Percentiles rank a stretch among this genome's conserved stretches.
Evolutionary conservation across 257 asterid genomes (phyloP).

Genomic region (Gardenia jasminoides): DNA sequence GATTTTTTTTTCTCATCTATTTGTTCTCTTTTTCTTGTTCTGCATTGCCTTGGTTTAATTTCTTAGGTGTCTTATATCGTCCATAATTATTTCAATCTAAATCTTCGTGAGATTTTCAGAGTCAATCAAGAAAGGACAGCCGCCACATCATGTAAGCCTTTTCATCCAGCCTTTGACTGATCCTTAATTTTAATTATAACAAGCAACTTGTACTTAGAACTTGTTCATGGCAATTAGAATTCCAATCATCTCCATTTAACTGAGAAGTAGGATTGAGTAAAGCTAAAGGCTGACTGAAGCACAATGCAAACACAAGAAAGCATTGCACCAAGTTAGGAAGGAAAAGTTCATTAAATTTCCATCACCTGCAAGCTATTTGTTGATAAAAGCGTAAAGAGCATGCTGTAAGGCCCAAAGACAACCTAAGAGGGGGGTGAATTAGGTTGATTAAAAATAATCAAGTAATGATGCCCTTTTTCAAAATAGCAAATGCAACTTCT

Average conservation of each 20-base stretch:
- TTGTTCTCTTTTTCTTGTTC: neutral
- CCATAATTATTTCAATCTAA: neutral
- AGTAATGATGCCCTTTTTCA: too few species aligned
- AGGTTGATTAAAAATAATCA: too few species aligned
- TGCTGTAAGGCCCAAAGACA: too few species aligned
- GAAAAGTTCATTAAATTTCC: slow-evolving; percentile 7
- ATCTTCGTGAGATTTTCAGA: neutral
- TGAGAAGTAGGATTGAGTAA: neutral
- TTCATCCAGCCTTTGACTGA: neutral
- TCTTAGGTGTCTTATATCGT: neutral
- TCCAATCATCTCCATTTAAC: neutral
- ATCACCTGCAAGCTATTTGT: slow-evolving; percentile 76
- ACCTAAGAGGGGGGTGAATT: too few species aligned
- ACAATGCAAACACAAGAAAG: neutral
- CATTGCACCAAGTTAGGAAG: neutral
- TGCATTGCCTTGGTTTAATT: neutral
- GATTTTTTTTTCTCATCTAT: neutral
- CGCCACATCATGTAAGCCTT: neutral
- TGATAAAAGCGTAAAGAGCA: slow-evolving; percentile 67
- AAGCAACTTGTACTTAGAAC: neutral
- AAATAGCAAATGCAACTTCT: too few species aligned
- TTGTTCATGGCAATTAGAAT: neutral
- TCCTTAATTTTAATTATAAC: neutral
- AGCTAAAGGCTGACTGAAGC: neutral
- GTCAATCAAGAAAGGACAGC: neutral